phyloP scores from a whole-genome alignment of 2,329 filamentous ascomycete species.

The Colletotrichum eleusines region DNA sequence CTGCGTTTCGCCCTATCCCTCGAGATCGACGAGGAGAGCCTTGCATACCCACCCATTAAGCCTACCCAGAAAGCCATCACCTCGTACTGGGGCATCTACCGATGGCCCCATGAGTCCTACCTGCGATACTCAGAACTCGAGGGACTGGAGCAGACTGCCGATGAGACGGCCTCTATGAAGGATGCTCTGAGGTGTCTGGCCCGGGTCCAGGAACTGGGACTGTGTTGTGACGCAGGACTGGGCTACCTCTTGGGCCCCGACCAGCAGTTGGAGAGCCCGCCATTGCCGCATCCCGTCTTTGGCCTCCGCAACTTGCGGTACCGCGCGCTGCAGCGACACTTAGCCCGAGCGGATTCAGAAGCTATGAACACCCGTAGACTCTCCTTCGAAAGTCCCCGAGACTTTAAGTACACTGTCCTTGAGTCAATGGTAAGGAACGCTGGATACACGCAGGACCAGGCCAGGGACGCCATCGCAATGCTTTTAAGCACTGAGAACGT shows the following conservation, averaged over 20 bases:
- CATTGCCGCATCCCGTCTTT: constrained; percentile 53
- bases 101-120: constrained; percentile 72
- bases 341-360: constrained; percentile 13
- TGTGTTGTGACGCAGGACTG: constrained; percentile 75
- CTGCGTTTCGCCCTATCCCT: constrained; percentile 75
- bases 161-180: constrained; percentile 72
- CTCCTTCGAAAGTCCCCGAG: constrained; percentile 45
- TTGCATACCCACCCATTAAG: constrained; percentile 67
- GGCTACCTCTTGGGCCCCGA: constrained; percentile 76
- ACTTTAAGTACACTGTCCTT: constrained; percentile 50
- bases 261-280: constrained; percentile 60
- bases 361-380: constrained; percentile 44
- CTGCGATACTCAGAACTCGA: constrained; percentile 70
- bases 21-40: constrained; percentile 69
- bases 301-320: constrained; percentile 33
- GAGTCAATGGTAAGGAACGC: constrained; percentile 54
- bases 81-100: constrained; percentile 74
- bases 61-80: constrained; percentile 64
- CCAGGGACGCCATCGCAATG: constrained; percentile 51
- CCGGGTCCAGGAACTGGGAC: constrained; percentile 70
- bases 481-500: constrained; percentile 53
- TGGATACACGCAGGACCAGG: constrained; percentile 49
- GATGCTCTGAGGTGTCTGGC: constrained; percentile 68
- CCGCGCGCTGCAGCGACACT: constrained; percentile 37
- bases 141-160: constrained; percentile 71